Evolutionary conservation across 139 green algal species (phyloP).

Genomic region (Closterium sp.): DNA sequence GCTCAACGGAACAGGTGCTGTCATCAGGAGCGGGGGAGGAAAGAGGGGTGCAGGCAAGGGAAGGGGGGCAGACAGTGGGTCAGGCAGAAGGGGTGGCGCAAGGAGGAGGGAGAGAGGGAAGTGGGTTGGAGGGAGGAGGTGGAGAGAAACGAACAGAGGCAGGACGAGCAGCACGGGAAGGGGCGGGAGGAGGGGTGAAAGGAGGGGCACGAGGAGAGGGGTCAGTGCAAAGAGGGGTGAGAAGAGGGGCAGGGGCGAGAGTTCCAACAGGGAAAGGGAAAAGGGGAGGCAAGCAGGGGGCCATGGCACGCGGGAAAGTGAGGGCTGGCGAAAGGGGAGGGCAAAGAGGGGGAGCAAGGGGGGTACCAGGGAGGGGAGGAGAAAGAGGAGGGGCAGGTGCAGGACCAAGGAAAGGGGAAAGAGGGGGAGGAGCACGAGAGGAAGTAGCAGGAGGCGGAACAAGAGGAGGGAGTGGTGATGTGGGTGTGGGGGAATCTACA

Average conservation of each 20-base stretch:
- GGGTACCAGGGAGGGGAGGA: not conserved
- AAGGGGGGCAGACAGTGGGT: not conserved
- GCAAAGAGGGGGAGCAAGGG: not conserved
- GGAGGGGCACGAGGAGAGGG: not conserved
- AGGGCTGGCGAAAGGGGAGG: not conserved
- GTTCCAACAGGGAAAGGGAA: not conserved
- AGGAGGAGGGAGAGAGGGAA: not conserved
- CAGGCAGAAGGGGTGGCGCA: not conserved
- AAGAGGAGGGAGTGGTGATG: not conserved
- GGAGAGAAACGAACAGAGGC: not conserved
- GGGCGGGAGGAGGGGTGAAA: not conserved
- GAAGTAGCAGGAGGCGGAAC: not conserved
- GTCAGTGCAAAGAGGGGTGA: not conserved
- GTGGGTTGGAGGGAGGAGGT: not conserved
- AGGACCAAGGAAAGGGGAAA: not conserved
- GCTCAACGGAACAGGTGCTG: not conserved
- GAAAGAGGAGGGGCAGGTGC: not conserved
- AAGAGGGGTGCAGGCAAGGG: not conserved
- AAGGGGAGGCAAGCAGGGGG: not conserved
- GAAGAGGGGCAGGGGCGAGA: not conserved
- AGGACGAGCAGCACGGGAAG: not conserved
- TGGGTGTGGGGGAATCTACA: not conserved
- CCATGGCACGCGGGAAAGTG: not conserved
- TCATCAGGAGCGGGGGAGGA: not conserved
- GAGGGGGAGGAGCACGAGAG: not conserved